Conservation (phyloP, 2,329 filamentous ascomycete genomes). For the Capronia americana region DNA sequence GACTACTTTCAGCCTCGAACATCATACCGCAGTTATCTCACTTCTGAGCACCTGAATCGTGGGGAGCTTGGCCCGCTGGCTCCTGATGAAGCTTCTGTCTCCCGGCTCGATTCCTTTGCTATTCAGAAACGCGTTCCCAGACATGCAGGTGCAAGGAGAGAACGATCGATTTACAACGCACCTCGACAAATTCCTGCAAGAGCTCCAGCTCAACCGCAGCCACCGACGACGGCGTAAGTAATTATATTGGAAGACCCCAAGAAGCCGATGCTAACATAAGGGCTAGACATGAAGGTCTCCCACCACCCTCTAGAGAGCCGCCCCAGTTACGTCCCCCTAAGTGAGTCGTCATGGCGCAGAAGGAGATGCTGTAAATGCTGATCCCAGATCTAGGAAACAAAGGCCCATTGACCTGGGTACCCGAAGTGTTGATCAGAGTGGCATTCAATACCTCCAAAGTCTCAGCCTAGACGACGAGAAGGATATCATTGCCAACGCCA, state of each 20-base stretch:
- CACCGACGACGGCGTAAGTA: not conserved
- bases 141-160: conserved; percentile 5
- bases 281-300: not conserved
- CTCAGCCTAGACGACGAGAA: conserved; percentile 1
- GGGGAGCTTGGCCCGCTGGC: not conserved
- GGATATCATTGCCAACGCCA: conserved; percentile 13
- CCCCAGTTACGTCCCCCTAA: conserved; percentile 15
- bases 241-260: not conserved
- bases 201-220: not conserved
- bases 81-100: not conserved
- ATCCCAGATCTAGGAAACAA: conserved; percentile 23
- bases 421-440: conserved; percentile 5
- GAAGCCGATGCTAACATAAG: not conserved
- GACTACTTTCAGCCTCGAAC: conserved; percentile 26
- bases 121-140: conserved; percentile 18
- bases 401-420: conserved; percentile 14
- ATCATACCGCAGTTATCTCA: conserved; percentile 1
- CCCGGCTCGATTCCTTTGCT: not conserved
- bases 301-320: not conserved
- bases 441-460: not conserved
- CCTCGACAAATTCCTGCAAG: not conserved
- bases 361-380: not conserved
- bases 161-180: not conserved
- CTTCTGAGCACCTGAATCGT: not conserved
- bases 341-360: conserved; percentile 9